Evolutionary conservation across 2,329 filamentous ascomycete species (phyloP).

Genomic region (Elsinoe necatrix): DNA sequence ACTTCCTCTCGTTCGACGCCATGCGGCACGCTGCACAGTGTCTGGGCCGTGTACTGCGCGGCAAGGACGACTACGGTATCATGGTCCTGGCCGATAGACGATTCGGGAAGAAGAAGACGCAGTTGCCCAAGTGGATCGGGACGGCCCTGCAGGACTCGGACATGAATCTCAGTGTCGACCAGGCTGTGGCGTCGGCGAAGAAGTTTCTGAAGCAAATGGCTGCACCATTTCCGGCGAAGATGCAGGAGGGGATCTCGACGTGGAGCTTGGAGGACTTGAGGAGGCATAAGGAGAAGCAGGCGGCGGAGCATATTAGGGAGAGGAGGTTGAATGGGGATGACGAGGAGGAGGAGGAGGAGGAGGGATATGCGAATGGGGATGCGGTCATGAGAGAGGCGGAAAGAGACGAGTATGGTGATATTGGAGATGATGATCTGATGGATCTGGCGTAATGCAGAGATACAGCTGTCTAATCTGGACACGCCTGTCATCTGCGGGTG

Average conservation of each 20-base stretch:
- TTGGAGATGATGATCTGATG: conserved; percentile 32
- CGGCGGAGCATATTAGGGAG: conserved; percentile 58
- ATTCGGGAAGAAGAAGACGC: conserved; percentile 82
- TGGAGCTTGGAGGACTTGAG: conserved; percentile 78
- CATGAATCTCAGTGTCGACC: conserved; percentile 86
- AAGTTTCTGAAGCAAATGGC: conserved; percentile 87
- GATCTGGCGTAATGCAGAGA: conserved; percentile 24
- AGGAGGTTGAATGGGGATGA: conserved; percentile 44
- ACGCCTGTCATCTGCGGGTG: not conserved
- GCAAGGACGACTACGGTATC: conserved; percentile 99
- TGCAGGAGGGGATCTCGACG: conserved; percentile 87
- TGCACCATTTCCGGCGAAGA: conserved; percentile 70
- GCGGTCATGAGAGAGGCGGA: conserved; percentile 27
- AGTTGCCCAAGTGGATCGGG: conserved; percentile 95
- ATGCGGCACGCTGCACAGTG: conserved; percentile 99
- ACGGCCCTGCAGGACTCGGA: conserved; percentile 79
- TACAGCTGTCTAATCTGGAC: too few species aligned
- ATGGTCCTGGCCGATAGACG: conserved; percentile 95
- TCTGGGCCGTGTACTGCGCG: conserved; percentile 82
- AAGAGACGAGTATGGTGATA: conserved; percentile 28
- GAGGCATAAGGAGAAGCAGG: conserved; percentile 66
- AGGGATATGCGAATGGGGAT: conserved; percentile 25
- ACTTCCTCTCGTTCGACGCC: conserved; percentile 96
- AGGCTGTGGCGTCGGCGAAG: conserved; percentile 82
- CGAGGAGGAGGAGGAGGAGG: conserved; percentile 36